phyloP scores from a whole-genome alignment of 176 grass and related monocot genomes.

The Alloteropsis semialata region DNA sequence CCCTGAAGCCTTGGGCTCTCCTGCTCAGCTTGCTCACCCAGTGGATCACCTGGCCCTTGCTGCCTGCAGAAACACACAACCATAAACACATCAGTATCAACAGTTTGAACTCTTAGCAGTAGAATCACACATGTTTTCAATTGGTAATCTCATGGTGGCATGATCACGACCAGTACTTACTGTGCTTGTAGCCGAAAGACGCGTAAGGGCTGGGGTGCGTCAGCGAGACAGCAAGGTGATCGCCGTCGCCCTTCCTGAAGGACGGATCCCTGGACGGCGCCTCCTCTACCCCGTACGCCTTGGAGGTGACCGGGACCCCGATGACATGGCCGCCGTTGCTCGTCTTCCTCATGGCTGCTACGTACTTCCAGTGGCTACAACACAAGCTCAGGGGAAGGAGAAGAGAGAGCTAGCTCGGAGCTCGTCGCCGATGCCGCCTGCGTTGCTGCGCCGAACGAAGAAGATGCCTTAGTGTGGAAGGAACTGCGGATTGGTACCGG shows the following conservation, averaged over 20 bases:
- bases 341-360: constrained; percentile 28
- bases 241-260: constrained; percentile 29
- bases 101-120: background rate
- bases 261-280: background rate
- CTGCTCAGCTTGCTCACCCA: constrained; percentile 59
- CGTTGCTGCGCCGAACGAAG: background rate
- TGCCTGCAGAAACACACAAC: constrained; percentile 20
- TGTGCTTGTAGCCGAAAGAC: constrained; percentile 46
- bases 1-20: constrained; percentile 50
- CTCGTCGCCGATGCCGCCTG: background rate
- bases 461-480: constrained; percentile 36
- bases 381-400: background rate
- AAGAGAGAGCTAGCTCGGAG: background rate
- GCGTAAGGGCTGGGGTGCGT: constrained; percentile 47
- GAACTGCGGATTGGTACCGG: constrained; percentile 40
- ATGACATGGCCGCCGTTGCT: constrained; percentile 43
- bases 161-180: constrained; percentile 23
- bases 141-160: background rate
- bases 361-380: background rate
- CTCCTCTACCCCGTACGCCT: constrained; percentile 57
- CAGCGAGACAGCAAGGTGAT: constrained; percentile 39
- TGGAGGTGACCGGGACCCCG: constrained; percentile 51
- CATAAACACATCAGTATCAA: background rate
- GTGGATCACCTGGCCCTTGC: constrained; percentile 53
- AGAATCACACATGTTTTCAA: background rate